Conservation (phyloP, 1,139 yeast species). For the Zygosaccharomyces sapae region DNA sequence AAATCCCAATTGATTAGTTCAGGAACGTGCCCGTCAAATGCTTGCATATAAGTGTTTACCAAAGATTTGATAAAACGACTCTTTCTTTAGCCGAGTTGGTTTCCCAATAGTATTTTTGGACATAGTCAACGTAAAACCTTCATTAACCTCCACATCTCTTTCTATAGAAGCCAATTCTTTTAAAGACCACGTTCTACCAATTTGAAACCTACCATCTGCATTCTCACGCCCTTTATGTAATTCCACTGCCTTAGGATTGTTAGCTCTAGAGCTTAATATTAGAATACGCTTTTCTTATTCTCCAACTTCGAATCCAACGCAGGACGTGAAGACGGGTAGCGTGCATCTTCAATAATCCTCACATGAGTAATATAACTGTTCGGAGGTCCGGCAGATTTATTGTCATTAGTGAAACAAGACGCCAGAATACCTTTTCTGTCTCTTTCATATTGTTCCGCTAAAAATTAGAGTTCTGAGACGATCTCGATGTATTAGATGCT, state of each 20-base stretch:
- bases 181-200: conserved; percentile 91
- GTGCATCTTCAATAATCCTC: conserved; percentile 50
- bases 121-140: conserved; percentile 59
- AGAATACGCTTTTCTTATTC: conserved; percentile 47
- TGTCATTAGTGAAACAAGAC: conserved; percentile 44
- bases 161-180: conserved; percentile 62
- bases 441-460: conserved; percentile 49
- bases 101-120: conserved; percentile 87
- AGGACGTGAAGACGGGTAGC: conserved; percentile 45
- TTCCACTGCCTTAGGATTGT: conserved; percentile 59
- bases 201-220: conserved; percentile 69
- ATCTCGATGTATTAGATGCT: conserved; percentile 30
- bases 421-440: conserved; percentile 45
- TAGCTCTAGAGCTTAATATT: conserved; percentile 44
- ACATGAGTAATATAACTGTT: conserved; percentile 60
- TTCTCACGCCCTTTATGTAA: conserved; percentile 86
- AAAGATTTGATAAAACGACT: conserved; percentile 60
- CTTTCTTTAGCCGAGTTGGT: conserved; percentile 67
- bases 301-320: conserved; percentile 40
- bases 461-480: conserved; percentile 35
- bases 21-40: conserved; percentile 67
- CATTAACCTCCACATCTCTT: conserved; percentile 46
- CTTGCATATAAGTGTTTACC: conserved; percentile 60
- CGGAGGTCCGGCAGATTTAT: conserved; percentile 37
- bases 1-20: conserved; percentile 48